A percentile compares a stretch with the other conserved stretches of the same genome.
Evolutionary conservation across 1,139 yeast species (phyloP).

Genomic region (Sugiyamaella japonica): DNA sequence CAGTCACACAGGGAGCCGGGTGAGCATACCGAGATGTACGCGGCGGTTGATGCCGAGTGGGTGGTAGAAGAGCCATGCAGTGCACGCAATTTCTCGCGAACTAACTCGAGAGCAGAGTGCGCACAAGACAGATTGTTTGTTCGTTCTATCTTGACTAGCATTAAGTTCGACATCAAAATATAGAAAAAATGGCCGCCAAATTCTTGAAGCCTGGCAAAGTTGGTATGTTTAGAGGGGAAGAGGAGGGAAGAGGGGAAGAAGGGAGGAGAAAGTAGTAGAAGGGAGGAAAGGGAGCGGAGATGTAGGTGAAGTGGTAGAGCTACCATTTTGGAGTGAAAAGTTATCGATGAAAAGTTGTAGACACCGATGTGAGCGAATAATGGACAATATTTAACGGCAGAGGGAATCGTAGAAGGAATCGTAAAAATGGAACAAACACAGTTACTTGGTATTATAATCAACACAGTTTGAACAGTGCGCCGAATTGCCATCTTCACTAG

Average conservation of each 20-base stretch:
- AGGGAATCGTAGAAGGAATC: neutral
- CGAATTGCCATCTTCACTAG: no score
- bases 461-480: no score
- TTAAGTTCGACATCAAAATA: constrained; percentile 16
- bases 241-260: neutral
- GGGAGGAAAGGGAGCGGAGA: neutral
- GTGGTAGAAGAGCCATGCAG: neutral
- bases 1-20: neutral
- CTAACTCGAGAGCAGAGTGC: neutral
- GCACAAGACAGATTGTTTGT: constrained; percentile 11
- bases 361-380: no score
- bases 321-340: neutral
- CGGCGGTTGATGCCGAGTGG: neutral
- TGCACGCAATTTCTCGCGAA: constrained; percentile 3
- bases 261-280: neutral
- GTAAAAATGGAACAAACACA: no score
- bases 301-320: no score
- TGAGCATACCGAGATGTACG: constrained; percentile 1
- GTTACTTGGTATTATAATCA: no score
- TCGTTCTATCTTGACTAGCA: constrained; percentile 14
- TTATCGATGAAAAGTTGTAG: neutral
- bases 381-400: neutral
- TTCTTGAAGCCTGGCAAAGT: constrained; percentile 99
- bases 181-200: constrained; percentile 54
- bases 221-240: constrained; percentile 60